phyloP scores from a whole-genome alignment of 768 basidiomycete species.

The Boletus reticulatus region DNA sequence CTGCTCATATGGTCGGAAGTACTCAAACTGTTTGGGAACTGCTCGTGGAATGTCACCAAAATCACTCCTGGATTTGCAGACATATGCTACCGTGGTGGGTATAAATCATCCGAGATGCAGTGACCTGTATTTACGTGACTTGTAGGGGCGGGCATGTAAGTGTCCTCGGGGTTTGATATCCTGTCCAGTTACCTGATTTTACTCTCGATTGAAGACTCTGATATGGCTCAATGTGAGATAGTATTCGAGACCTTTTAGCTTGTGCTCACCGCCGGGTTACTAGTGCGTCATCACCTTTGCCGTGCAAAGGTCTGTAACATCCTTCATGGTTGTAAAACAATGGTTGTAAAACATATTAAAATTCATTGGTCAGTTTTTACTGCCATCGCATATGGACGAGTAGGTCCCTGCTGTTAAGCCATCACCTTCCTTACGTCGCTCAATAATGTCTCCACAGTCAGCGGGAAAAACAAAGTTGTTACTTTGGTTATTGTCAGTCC shows the following conservation, averaged over 20 bases:
- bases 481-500: slow-evolving; percentile 11
- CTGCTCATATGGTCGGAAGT: neutral
- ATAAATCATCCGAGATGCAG: too few relatives aligned
- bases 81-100: slow-evolving; percentile 1
- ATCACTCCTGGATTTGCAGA: neutral
- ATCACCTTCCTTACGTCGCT: neutral
- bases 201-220: neutral
- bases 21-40: neutral
- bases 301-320: slow-evolving; percentile 8
- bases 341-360: neutral
- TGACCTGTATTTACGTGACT: neutral
- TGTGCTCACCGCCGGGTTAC: neutral
- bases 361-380: slow-evolving; percentile 6
- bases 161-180: neutral
- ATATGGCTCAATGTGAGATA: slow-evolving; percentile 1
- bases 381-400: slow-evolving; percentile 15
- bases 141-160: slow-evolving; percentile 10
- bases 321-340: too few relatives aligned
- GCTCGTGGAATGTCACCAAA: slow-evolving; percentile 2
- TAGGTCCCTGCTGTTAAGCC: neutral
- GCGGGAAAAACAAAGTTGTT: slow-evolving; percentile 12
- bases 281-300: neutral
- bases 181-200: too few relatives aligned
- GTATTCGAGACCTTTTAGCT: too few relatives aligned
- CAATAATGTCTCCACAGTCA: slow-evolving; percentile 2